These are phyloP conservation scores for Termitomyces sp. DNA, from an alignment of 1,284 basidiomycete species.

Conservation along the genomic window DNA sequence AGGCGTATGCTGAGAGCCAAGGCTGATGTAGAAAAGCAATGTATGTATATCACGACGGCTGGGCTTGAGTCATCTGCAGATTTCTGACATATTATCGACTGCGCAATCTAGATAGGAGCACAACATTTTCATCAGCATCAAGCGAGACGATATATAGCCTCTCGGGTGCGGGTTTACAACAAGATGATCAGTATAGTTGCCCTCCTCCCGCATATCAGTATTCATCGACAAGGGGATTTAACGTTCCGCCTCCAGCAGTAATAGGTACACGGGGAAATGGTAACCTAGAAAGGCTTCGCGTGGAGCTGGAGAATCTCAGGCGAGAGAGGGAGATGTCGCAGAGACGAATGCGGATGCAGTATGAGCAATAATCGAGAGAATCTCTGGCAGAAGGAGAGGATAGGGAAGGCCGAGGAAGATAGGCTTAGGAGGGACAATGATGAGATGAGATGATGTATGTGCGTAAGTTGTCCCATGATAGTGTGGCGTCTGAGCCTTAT, in stretches of 20 bases:
- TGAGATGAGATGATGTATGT: too few species aligned
- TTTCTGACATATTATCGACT: background rate
- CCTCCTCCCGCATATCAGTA: background rate
- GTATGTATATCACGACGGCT: background rate
- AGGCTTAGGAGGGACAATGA: background rate
- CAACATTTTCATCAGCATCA: background rate
- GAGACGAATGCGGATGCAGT: background rate
- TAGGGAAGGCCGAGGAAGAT: background rate
- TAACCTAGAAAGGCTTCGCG: background rate
- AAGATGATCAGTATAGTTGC: background rate
- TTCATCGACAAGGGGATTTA: background rate
- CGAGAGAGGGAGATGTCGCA: background rate
- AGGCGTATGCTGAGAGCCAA: background rate
- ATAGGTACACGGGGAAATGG: background rate
- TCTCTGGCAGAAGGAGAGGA: background rate
- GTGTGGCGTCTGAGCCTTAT: background rate
- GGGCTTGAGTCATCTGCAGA: background rate
- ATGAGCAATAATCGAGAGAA: background rate
- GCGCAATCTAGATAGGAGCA: background rate
- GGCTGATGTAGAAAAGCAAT: background rate
- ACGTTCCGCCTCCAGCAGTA: background rate
- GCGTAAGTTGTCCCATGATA: background rate
- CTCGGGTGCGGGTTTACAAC: background rate
- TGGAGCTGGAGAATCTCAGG: slow-evolving; percentile 2
- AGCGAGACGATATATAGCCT: background rate